These are phyloP conservation scores for Suillus subaureus DNA, from an alignment of 768 basidiomycete species.

Conservation along the genomic window DNA sequence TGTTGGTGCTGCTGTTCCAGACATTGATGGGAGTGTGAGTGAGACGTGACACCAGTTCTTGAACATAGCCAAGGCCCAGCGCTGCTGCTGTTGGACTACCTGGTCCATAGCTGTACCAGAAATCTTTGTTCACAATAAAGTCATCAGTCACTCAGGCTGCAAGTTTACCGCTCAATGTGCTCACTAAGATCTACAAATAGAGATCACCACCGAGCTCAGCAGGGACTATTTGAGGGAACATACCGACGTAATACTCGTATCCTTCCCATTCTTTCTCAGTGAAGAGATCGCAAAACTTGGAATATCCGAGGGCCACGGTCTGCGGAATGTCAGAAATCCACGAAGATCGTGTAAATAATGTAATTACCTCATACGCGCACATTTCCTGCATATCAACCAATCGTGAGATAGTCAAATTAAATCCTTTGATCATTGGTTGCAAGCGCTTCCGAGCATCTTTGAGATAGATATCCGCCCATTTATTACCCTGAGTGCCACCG, in stretches of 20 bases:
- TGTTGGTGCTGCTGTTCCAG: conserved; percentile 50
- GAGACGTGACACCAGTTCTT: conserved; percentile 46
- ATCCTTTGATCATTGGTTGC: conserved; percentile 32
- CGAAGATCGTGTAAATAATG: neutral
- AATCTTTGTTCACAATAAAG: neutral
- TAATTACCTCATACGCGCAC: conserved; percentile 42
- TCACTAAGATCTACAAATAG: conserved; percentile 8
- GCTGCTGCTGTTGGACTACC: conserved; percentile 45
- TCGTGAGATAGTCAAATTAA: conserved; percentile 31
- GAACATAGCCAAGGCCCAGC: conserved; percentile 42
- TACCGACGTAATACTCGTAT: conserved; percentile 44
- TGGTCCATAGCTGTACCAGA: conserved; percentile 43
- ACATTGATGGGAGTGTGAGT: conserved; percentile 38
- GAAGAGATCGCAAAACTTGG: conserved; percentile 51
- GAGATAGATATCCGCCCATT: conserved; percentile 47
- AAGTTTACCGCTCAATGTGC: conserved; percentile 18
- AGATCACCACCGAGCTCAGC: neutral
- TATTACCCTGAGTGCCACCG: conserved; percentile 21
- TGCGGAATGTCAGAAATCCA: conserved; percentile 15
- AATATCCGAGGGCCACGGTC: conserved; percentile 53
- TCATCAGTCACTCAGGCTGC: neutral
- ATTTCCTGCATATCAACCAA: conserved; percentile 39
- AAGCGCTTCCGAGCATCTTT: conserved; percentile 38
- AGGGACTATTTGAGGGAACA: conserved; percentile 7
- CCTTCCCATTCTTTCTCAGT: conserved; percentile 55